Evolutionary conservation across 768 basidiomycete species (phyloP).

Genomic region (Pisolithus sp.): DNA sequence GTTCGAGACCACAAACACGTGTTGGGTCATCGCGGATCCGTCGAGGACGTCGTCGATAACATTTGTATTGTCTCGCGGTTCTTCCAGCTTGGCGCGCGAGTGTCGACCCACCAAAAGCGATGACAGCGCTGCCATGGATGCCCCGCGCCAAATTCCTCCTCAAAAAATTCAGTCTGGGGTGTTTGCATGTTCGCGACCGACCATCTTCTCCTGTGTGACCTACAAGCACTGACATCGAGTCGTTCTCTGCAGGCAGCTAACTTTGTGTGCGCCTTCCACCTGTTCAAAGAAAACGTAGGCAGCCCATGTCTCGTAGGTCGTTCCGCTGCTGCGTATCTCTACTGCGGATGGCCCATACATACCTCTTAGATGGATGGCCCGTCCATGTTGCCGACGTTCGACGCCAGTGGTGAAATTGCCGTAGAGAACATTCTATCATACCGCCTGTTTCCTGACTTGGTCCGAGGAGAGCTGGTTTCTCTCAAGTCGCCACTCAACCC

Average conservation of each 20-base stretch:
- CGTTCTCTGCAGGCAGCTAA: constrained; percentile 42
- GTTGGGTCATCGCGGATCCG: background rate
- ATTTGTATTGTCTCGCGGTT: too few species aligned
- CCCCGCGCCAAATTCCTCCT: constrained; percentile 6
- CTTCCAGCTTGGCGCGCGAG: too few species aligned
- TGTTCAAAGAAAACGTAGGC: constrained; percentile 58
- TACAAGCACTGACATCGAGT: constrained; percentile 3
- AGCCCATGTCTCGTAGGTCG: constrained; percentile 44
- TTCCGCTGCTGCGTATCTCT: constrained; percentile 1
- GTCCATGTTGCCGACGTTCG: constrained; percentile 79
- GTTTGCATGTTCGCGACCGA: constrained; percentile 21
- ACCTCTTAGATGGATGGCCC: constrained; percentile 55
- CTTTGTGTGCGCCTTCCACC: constrained; percentile 49
- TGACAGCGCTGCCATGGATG: constrained; percentile 13
- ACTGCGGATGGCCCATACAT: background rate
- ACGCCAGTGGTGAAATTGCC: constrained; percentile 49
- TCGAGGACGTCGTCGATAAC: background rate
- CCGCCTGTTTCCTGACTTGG: constrained; percentile 44
- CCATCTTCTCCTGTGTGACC: background rate
- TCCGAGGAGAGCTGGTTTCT: constrained; percentile 74
- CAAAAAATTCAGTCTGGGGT: constrained; percentile 19
- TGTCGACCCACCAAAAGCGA: background rate
- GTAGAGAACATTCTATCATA: constrained; percentile 57
- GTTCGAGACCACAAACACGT: too few species aligned
- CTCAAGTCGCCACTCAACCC: constrained; percentile 67